Evolutionary conservation across 2,329 filamentous ascomycete genomes (phyloP), one percentile per base, ranked within the genome.

Genomic region (Fusarium odoratissimum): DNA sequence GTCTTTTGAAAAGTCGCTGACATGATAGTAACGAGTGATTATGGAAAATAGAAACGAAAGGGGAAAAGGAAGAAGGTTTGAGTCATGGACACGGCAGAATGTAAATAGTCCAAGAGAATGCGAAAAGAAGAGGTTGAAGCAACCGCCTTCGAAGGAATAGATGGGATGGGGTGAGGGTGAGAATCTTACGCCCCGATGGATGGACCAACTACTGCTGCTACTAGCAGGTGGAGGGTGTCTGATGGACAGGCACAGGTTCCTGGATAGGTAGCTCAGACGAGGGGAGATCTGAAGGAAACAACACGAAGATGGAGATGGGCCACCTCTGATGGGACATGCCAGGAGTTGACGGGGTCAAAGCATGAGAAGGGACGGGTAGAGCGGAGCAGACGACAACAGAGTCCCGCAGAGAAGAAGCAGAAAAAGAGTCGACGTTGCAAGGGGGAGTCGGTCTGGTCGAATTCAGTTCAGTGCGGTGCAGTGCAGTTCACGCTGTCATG

Each of bases 21-120:
- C 89, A 91, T 91, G 79, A 86, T 84, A 84, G 83, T 83, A 85
- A 84, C 82, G 85, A 89, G 81, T 76, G 85, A 81, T 81, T 80
- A 84, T 78, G 67, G 69, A 72, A 61, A 62, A 67, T 37, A 68
- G 60, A 59, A 60, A 58, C 69, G 52, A 64, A 60, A 52, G 68
- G 60, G 48, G 62, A 61, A 33, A 46, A 35, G 33, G 33, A 56
- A 30, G 30, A 42, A 41, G 37, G 19, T 23, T 52, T 64, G 60
- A 64, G 61, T 63, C 74, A 76, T 75, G 75, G 75, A 69, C 57
- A 67, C 60, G 45, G 45, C 59, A 60, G 71, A 63, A 65, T 66
- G 76, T 78, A 78, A 76, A 78, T 78, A 78, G 67, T 71, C 64
- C 44, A 70, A 55, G 64, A 49, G 45, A 38, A 59, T 46, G 46